Percentiles rank a stretch among this genome's conserved stretches.
Conservation (phyloP, 108 stramenopile genomes). For the Nitzschia inconspicua region DNA sequence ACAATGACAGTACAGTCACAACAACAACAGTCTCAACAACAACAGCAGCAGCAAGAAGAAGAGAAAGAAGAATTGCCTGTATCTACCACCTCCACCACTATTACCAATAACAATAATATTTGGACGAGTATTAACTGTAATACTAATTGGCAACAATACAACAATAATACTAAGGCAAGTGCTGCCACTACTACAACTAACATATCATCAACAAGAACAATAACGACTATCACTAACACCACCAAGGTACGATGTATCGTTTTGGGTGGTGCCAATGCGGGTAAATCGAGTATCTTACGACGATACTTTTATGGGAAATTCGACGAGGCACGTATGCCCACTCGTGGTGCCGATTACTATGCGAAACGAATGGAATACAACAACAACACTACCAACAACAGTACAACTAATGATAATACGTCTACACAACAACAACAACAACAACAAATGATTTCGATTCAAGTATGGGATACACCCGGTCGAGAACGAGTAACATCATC, state of each 20-base stretch:
- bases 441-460: conserved; percentile 31
- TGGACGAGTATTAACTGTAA: too few relatives aligned
- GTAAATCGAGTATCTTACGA: conserved; percentile 65
- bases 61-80: too few relatives aligned
- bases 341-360: conserved; percentile 48
- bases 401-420: not conserved
- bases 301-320: conserved; percentile 51
- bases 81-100: too few relatives aligned
- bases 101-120: too few relatives aligned
- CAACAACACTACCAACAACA: conserved; percentile 3
- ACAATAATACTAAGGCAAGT: too few relatives aligned
- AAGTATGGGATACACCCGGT: conserved; percentile 83
- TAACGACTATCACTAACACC: too few relatives aligned
- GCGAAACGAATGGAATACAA: conserved; percentile 7
- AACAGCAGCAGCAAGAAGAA: too few relatives aligned
- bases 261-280: conserved; percentile 57
- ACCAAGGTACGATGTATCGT: conserved; percentile 44
- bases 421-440: not conserved
- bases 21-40: too few relatives aligned
- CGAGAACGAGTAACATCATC: conserved; percentile 57
- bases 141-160: too few relatives aligned
- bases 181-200: too few relatives aligned
- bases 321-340: conserved; percentile 31
- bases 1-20: too few relatives aligned
- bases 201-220: too few relatives aligned